Evolutionary conservation across 148 eudicot genomes (phyloP).

Genomic region (Amaranthus cruentus): DNA sequence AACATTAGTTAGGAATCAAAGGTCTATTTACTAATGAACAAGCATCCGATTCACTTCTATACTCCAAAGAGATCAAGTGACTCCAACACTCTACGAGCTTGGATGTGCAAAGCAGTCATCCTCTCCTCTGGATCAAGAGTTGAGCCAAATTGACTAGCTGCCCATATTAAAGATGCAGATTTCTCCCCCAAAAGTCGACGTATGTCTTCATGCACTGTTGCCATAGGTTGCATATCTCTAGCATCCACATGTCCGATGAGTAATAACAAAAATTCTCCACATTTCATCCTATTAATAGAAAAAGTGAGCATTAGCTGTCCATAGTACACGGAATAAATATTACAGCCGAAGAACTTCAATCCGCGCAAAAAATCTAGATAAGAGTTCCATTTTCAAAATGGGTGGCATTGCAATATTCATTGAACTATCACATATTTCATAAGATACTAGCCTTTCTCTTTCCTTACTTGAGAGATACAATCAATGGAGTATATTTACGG

Average conservation of each 20-base stretch:
- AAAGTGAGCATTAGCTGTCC: neutral
- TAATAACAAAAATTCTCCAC: constrained; percentile 87
- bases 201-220: constrained; percentile 64
- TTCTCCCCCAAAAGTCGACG: constrained; percentile 83
- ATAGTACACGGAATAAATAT: too few relatives aligned
- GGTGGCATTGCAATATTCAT: too few relatives aligned
- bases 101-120: constrained; percentile 76
- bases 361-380: too few relatives aligned
- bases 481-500: too few relatives aligned
- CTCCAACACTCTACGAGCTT: constrained; percentile 90
- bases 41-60: neutral
- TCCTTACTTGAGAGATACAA: too few relatives aligned
- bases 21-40: constrained; percentile 5
- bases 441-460: too few relatives aligned
- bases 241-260: constrained; percentile 91
- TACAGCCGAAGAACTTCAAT: too few relatives aligned
- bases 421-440: too few relatives aligned
- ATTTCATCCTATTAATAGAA: constrained; percentile 56
- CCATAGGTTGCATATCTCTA: constrained; percentile 67
- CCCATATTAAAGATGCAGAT: constrained; percentile 94
- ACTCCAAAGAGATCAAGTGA: constrained; percentile 65
- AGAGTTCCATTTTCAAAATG: too few relatives aligned
- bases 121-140: constrained; percentile 93
- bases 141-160: constrained; percentile 91
- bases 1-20: neutral